Conservation (phyloP, 2,329 filamentous ascomycete species). For the Phaeophleospora eucalypticola region DNA sequence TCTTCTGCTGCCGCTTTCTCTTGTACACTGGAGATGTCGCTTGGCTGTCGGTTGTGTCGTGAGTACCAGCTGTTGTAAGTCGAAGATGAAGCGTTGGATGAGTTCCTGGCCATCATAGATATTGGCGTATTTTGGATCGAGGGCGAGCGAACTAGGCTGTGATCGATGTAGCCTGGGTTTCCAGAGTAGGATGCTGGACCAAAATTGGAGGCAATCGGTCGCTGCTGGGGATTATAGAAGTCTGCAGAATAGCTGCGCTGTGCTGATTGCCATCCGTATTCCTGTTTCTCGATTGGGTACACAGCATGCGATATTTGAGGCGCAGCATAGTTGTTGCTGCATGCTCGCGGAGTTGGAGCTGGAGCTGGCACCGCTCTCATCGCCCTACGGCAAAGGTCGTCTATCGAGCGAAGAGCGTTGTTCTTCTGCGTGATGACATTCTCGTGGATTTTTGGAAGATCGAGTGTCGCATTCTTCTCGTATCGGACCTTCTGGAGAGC, state of each 20-base stretch:
- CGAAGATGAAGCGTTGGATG: neutral
- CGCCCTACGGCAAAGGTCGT: slow-evolving; percentile 23
- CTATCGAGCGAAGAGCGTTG: slow-evolving; percentile 28
- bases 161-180: neutral
- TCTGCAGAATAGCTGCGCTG: neutral
- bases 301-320: no score
- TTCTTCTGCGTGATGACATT: slow-evolving; percentile 24
- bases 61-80: neutral
- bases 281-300: neutral
- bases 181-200: neutral
- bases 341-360: neutral
- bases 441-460: slow-evolving; percentile 35
- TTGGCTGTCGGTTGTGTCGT: neutral
- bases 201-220: neutral
- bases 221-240: neutral
- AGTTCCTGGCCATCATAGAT: neutral
- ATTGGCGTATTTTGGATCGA: neutral
- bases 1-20: neutral
- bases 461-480: slow-evolving; percentile 32
- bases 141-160: neutral
- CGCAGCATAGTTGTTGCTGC: neutral
- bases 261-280: neutral
- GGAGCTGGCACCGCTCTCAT: neutral
- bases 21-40: neutral
- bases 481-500: slow-evolving; percentile 37